Evolutionary conservation across 164 flowering plant genomes (phyloP).

Genomic region (Magnolia kwangsiensis): DNA sequence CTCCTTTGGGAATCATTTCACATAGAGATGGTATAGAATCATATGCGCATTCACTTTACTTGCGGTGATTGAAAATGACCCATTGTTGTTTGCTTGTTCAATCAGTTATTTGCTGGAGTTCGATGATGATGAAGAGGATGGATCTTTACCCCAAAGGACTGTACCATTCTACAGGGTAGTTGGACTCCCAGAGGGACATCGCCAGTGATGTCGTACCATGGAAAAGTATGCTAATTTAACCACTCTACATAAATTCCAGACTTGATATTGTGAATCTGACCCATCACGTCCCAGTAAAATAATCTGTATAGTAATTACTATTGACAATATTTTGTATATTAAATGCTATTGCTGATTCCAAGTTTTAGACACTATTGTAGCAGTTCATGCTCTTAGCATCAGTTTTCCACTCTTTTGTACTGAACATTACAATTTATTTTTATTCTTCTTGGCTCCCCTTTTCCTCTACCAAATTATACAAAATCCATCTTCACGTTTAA

Average conservation of each 20-base stretch:
- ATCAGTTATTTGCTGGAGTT: conserved; percentile 82
- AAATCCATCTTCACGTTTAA: too few species aligned
- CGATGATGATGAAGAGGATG: conserved; percentile 98
- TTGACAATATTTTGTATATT: too few species aligned
- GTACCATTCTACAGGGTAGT: conserved; percentile 84
- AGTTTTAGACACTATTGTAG: too few species aligned
- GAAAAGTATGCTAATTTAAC: too few species aligned
- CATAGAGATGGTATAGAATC: background rate
- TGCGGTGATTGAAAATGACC: background rate
- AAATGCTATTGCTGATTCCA: too few species aligned
- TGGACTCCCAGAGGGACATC: conserved; percentile 84
- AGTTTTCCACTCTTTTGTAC: too few species aligned
- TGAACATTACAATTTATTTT: too few species aligned
- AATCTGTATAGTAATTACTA: background rate
- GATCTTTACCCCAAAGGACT: conserved; percentile 75
- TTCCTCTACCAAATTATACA: too few species aligned
- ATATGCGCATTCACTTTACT: background rate
- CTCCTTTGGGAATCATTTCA: too few species aligned
- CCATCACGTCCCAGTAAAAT: background rate
- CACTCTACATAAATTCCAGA: background rate
- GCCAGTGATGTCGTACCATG: conserved; percentile 39
- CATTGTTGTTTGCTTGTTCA: background rate
- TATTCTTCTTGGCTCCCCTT: too few species aligned
- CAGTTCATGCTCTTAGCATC: too few species aligned
- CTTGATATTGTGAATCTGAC: background rate